Conservation (phyloP, 495 filamentous ascomycete species). For the Talaromyces proteolyticus region DNA sequence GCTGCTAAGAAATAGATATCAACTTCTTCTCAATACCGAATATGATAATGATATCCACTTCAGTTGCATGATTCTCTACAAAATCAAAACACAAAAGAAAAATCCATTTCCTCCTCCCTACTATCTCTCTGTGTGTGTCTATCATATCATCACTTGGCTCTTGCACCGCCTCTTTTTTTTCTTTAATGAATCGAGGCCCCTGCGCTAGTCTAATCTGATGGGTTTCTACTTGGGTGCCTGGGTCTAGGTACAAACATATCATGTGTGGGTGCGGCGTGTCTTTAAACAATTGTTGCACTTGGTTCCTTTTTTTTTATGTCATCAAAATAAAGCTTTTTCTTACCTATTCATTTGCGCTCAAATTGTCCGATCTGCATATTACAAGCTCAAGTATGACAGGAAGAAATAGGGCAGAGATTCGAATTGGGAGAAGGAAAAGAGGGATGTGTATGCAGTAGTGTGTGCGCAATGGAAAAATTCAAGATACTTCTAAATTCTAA, state of each 20-base stretch:
- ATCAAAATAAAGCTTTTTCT: conserved; percentile 3
- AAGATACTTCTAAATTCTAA: too few relatives aligned
- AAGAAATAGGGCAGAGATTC: too few relatives aligned
- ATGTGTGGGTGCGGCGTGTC: conserved; percentile 8
- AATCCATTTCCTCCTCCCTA: neutral
- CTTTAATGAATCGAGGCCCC: too few relatives aligned
- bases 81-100: neutral
- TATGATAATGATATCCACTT: conserved; percentile 10
- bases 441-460: neutral
- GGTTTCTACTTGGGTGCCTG: neutral
- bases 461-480: neutral
- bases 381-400: too few relatives aligned
- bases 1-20: conserved; percentile 84
- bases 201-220: neutral
- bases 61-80: too few relatives aligned
- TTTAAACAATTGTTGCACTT: neutral
- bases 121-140: neutral
- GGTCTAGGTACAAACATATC: neutral
- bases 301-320: conserved; percentile 1
- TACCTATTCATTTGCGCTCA: neutral
- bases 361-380: too few relatives aligned
- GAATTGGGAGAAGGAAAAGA: neutral
- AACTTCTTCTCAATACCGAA: conserved; percentile 4
- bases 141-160: neutral
- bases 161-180: neutral